Percentiles rank a stretch among this genome's conserved stretches.
These are phyloP conservation scores for Neohortaea acidophila DNA, from an alignment of 495 filamentous ascomycete genomes.

Conservation along the genomic window DNA sequence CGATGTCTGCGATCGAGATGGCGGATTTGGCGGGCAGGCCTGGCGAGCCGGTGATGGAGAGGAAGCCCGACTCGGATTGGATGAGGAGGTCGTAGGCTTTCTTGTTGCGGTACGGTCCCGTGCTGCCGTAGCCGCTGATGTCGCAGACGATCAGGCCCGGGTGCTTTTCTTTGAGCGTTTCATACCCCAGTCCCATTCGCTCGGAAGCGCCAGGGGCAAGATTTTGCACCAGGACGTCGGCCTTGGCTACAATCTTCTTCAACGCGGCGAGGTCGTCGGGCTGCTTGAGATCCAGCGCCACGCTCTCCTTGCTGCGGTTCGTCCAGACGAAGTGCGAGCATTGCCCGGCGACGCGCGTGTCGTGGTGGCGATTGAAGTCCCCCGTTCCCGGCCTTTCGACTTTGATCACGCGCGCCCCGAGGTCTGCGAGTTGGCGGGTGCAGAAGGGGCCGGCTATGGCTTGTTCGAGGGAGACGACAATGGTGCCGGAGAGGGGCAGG, in stretches of 20 bases:
- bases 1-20: constrained; percentile 39
- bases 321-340: constrained; percentile 40
- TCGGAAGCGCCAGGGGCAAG: constrained; percentile 35
- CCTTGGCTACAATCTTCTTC: constrained; percentile 31
- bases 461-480: constrained; percentile 39
- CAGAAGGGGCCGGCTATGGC: constrained; percentile 40
- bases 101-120: constrained; percentile 37
- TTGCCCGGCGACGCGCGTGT: constrained; percentile 32
- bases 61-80: constrained; percentile 38
- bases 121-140: constrained; percentile 37
- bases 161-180: constrained; percentile 27
- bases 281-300: constrained; percentile 35
- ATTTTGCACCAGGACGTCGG: constrained; percentile 40
- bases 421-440: constrained; percentile 37
- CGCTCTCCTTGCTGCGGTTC: constrained; percentile 37
- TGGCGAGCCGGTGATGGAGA: constrained; percentile 35
- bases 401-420: constrained; percentile 40
- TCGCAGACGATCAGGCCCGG: constrained; percentile 38
- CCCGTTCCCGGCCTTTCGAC: constrained; percentile 35
- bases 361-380: constrained; percentile 38
- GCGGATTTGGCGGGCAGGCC: constrained; percentile 36
- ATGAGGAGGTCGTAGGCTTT: constrained; percentile 43
- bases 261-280: constrained; percentile 28
- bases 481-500: constrained; percentile 32
- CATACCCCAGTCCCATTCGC: constrained; percentile 34